Evolutionary conservation across 352 stramenopile genomes (phyloP).

Genomic region (Elongisporangium prolatum): DNA sequence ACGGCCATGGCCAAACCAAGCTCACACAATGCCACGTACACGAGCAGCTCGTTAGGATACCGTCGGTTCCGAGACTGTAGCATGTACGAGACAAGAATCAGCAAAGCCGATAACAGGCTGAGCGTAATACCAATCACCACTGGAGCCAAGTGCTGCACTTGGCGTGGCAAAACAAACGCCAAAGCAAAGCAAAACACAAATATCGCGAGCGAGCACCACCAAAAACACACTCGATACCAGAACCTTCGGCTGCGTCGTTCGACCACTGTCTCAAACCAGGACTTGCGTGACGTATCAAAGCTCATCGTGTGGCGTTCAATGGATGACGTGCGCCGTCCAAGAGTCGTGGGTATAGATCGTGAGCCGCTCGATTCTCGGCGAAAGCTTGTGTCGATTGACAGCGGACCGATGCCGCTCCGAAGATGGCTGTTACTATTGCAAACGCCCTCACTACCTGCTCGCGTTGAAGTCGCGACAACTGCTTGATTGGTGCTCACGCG

Average conservation of each 20-base stretch:
- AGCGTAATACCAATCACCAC: slow-evolving; percentile 42
- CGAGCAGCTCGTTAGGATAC: slow-evolving; percentile 61
- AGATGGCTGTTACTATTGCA: background rate
- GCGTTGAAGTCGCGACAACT: slow-evolving; percentile 4
- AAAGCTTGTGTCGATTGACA: background rate
- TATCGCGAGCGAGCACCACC: slow-evolving; percentile 17
- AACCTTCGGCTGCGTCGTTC: slow-evolving; percentile 21
- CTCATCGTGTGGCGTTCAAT: background rate
- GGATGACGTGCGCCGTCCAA: background rate
- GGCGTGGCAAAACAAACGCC: slow-evolving; percentile 31
- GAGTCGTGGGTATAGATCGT: background rate
- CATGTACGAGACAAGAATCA: slow-evolving; percentile 54
- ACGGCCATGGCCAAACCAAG: slow-evolving; percentile 43
- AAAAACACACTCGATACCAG: slow-evolving; percentile 22
- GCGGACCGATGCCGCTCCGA: background rate
- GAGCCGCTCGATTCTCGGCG: background rate
- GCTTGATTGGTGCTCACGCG: slow-evolving; percentile 14
- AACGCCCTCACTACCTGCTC: background rate
- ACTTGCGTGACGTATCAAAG: slow-evolving; percentile 5
- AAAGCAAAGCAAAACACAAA: slow-evolving; percentile 39
- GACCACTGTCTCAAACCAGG: slow-evolving; percentile 21
- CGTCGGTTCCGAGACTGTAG: slow-evolving; percentile 24
- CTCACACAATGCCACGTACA: slow-evolving; percentile 59
- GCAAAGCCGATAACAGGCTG: slow-evolving; percentile 42
- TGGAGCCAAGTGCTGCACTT: slow-evolving; percentile 33